Evolutionary conservation across 2,329 filamentous ascomycete species (phyloP), one percentile per base, ranked within the genome.

Genomic region (Fusarium azukiicola): DNA sequence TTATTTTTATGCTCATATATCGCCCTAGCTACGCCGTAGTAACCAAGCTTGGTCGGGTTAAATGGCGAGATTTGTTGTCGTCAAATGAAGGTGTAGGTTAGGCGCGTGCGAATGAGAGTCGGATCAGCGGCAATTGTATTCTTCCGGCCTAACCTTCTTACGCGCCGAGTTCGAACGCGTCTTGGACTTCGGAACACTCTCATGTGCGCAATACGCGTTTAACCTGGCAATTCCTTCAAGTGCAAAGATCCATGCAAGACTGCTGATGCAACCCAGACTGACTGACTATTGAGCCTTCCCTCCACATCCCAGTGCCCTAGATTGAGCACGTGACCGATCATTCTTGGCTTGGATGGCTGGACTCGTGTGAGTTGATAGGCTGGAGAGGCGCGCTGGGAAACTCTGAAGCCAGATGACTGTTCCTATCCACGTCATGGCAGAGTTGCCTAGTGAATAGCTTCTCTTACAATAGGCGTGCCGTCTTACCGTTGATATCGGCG

Each of bases 121-220:
- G 56, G 56, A 38, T 61, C 56, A 42, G 56, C 56, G 38, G 56
- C 56, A 42, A 42, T 61, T 42, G 9, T 61, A 23, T 61, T 61
- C 56, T 61, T 61, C 54, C 54, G 36, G n/a, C 21, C 36, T 21
- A 32, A 32, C 27, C 27, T 32, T 32, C 27, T 32, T 32, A 38
- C 19, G 32, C 54, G 36, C 42, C 42, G 42, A 58, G 32, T 14
- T 36, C 27, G 27, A 38, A 56, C 17, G 17, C 52, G 27, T 32
- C 10, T 66, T 42, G 61, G 61, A 36, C 19, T 47, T 66, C 61
- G 42, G 61, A 32, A 19, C 42, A n/a, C 42, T 32, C 27, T 13
- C 23, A 32, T 16, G 36, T 66, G 16, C 27, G 61, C 46, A 23
- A 17, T 66, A 66, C 61, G 61, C 61, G 61, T 36, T 47, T 46